Evolutionary conservation across 1,284 basidiomycete species (phyloP).

Genomic region (Takashimella tepidaria): DNA sequence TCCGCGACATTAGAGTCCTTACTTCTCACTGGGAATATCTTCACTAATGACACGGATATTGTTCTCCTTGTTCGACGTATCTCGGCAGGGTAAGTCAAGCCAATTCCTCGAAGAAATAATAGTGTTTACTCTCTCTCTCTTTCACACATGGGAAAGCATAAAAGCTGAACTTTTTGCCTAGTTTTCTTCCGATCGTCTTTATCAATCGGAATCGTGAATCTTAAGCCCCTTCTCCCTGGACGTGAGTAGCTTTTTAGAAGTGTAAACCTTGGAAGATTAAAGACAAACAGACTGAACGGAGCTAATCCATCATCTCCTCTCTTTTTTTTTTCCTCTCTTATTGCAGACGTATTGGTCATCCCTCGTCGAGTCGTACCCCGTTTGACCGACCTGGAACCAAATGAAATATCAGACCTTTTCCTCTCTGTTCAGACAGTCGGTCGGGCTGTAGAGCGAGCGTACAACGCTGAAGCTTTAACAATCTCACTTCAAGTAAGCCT

Average conservation of each 20-base stretch:
- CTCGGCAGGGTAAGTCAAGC: constrained; percentile 54
- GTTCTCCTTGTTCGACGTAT: constrained; percentile 80
- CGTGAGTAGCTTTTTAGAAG: no score
- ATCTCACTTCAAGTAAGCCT: constrained; percentile 69
- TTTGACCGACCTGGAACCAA: constrained; percentile 62
- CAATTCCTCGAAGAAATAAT: neutral
- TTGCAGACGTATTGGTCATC: constrained; percentile 85
- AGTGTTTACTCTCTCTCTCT: neutral
- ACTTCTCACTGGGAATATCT: no score
- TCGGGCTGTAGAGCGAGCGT: constrained; percentile 46
- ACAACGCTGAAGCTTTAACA: constrained; percentile 57
- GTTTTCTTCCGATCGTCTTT: constrained; percentile 67
- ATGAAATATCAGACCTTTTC: constrained; percentile 75
- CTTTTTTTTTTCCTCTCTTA: no score
- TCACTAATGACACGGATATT: constrained; percentile 40
- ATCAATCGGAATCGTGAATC: constrained; percentile 80
- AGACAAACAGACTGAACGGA: neutral
- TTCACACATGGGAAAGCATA: no score
- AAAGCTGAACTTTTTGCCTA: no score
- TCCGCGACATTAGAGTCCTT: no score
- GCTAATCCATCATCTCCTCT: no score
- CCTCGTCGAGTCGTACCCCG: constrained; percentile 71
- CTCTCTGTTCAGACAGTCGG: constrained; percentile 58
- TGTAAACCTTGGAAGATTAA: neutral
- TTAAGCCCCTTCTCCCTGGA: constrained; percentile 86